Conservation (phyloP, 164 flowering plant species). For the Berberis vulgaris region DNA sequence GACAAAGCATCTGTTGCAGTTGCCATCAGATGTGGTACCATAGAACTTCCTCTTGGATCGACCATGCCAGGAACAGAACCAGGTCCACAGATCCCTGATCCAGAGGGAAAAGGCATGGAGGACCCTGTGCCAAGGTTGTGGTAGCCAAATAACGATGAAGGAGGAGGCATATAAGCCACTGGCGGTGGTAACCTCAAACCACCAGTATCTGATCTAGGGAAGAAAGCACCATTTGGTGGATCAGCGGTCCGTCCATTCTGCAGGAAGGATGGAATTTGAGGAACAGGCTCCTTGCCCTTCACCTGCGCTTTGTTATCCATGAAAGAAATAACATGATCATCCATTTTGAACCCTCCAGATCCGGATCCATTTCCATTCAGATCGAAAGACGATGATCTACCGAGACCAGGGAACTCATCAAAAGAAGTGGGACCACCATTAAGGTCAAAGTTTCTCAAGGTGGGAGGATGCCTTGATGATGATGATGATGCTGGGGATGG, state of each 20-base stretch:
- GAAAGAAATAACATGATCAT: constrained; percentile 52
- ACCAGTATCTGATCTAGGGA: constrained; percentile 24
- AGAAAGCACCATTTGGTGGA: constrained; percentile 20
- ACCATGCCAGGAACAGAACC: constrained; percentile 51
- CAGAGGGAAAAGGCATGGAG: constrained; percentile 23
- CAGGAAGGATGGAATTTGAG: constrained; percentile 25
- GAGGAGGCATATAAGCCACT: constrained; percentile 24
- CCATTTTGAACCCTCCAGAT: constrained; percentile 24
- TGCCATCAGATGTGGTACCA: constrained; percentile 46
- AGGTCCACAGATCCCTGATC: constrained; percentile 34
- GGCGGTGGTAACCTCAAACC: constrained; percentile 35
- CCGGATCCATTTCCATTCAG: constrained; percentile 6
- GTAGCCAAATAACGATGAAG: constrained; percentile 32
- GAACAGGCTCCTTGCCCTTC: constrained; percentile 27
- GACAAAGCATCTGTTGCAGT: constrained; percentile 31
- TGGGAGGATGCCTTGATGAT: constrained; percentile 47
- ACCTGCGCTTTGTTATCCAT: constrained; percentile 66
- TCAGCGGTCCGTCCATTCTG: constrained; percentile 43
- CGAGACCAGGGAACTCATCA: constrained; percentile 22
- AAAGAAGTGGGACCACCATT: constrained; percentile 50
- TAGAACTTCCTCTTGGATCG: constrained; percentile 57
- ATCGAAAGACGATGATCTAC: constrained; percentile 19
- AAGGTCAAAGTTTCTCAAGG: constrained; percentile 58
- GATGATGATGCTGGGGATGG: constrained; percentile 72
- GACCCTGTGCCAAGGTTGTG: constrained; percentile 25